A percentile compares a stretch with the other conserved stretches of the same genome.
These are phyloP conservation scores for Penicillium sp. DNA, from an alignment of 2,329 filamentous ascomycete species.

Conservation along the genomic window DNA sequence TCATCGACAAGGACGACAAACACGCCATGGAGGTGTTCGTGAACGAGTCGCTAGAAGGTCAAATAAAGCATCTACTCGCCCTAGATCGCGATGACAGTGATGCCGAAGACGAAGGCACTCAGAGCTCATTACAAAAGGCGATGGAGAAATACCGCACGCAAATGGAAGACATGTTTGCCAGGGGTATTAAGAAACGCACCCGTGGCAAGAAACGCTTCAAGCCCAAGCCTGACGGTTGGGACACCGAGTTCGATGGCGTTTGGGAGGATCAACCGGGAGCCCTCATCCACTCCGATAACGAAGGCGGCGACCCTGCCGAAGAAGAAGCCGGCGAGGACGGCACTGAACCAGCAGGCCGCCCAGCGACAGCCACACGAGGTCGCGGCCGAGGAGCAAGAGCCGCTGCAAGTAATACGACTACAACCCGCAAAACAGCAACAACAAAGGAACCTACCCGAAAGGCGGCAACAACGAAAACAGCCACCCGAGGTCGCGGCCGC, in stretches of 20 bases:
- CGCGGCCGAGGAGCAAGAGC: conserved; percentile 53
- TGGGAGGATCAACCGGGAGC: conserved; percentile 83
- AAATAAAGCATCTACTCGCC: conserved; percentile 71
- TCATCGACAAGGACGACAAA: conserved; percentile 94
- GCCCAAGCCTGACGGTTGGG: conserved; percentile 80
- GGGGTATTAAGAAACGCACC: conserved; percentile 63
- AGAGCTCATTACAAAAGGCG: conserved; percentile 71
- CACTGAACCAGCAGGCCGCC: conserved; percentile 38
- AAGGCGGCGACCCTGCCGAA: conserved; percentile 53
- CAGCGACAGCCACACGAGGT: conserved; percentile 50
- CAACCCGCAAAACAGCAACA: conserved; percentile 41
- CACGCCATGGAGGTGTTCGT: conserved; percentile 86
- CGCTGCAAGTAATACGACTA: conserved; percentile 41
- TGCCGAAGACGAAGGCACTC: conserved; percentile 64
- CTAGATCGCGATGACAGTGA: conserved; percentile 69
- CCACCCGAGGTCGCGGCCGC: conserved; percentile 32
- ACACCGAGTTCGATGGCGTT: conserved; percentile 83
- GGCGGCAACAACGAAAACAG: conserved; percentile 26
- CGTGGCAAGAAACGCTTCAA: conserved; percentile 65
- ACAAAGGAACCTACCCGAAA: conserved; percentile 35
- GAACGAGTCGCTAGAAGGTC: conserved; percentile 70
- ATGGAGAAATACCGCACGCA: conserved; percentile 75
- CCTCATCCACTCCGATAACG: conserved; percentile 58
- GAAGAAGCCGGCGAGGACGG: conserved; percentile 56
- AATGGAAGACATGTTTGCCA: conserved; percentile 72